Base-by-base conservation (phyloP, 768 basidiomycete genomes). In the Boletus rufocinnamomeus region DNA sequence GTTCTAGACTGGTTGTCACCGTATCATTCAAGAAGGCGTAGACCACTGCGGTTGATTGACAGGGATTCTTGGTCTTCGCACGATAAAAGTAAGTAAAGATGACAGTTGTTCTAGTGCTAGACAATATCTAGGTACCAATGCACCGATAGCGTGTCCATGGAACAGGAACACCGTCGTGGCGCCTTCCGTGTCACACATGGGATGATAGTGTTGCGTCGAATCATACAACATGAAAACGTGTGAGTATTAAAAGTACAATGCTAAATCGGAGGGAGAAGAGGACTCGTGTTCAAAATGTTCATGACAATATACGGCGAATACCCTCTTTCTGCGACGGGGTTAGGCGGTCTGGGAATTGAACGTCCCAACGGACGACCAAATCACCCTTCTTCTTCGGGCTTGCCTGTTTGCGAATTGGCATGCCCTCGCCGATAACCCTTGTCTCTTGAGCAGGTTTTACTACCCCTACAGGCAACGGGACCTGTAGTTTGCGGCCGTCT, bases 331-430 rank as follows among this genome's bases (percentile, higher is more conserved):
- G 95, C 19, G 81, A 75, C 3, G 83, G 74, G 13, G 90, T 89
- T 58, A 98, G 70, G 47, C 82, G 77, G 30, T 84, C 81, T 0
- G 96, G 96, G 82, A 98, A 95, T 27, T 84, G 79, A 23, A 96
- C 82, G 43, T 96, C 84, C 91, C 89, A 93, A 60, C 82, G 83
- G 49, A 96, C 80, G 50, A 91, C 77, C 52, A 98, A 72, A 74
- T 98, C 92, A 1, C 96, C 96, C 75, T 91, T 93, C 61, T 77
- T 83, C 75, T 80, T 82, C 57, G 77, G 77, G 44, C 77, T 79
- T 19, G 86, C 87, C 58, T 87, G 88, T 72, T 91, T 95, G 57
- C 93, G 81, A 48, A 95, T 86, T 3, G 95, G 95, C 93, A 95
- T 94, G 9, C 94, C 94, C 71, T 97, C 93, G 2, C 86, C 89